Percentiles rank a stretch among this genome's conserved stretches.
These are phyloP conservation scores for Eurotiales sp. DNA, from an alignment of 2,329 filamentous ascomycete species.

Conservation along the genomic window DNA sequence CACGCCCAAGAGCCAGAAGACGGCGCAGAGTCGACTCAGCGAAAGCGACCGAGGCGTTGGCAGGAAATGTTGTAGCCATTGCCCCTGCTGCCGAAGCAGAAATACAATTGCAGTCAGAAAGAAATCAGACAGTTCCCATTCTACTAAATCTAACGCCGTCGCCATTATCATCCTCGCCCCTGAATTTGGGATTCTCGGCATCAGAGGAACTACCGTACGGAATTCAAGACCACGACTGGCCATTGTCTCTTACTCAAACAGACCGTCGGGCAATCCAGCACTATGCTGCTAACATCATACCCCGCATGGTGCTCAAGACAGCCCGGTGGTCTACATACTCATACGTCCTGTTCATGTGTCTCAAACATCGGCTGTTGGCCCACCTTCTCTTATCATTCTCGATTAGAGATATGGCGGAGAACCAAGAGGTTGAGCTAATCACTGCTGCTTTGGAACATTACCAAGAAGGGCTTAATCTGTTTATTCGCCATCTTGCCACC, in stretches of 20 bases:
- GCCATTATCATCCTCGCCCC: background rate
- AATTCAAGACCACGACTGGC: background rate
- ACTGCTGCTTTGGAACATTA: background rate
- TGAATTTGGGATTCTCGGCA: background rate
- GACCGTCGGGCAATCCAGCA: background rate
- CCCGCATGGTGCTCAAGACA: background rate
- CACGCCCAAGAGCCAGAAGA: background rate
- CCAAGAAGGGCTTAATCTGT: background rate
- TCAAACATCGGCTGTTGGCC: background rate
- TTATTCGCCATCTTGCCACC: background rate
- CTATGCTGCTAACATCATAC: background rate
- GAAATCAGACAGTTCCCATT: too few species aligned
- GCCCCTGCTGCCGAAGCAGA: background rate
- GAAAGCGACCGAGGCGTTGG: background rate
- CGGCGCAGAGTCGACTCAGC: background rate
- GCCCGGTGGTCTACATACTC: background rate
- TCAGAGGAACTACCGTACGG: background rate
- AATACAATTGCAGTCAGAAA: background rate
- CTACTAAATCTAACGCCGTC: too few species aligned
- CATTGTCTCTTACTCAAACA: background rate
- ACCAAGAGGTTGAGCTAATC: background rate
- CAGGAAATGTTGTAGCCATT: background rate
- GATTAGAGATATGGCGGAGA: background rate
- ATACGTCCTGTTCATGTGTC: background rate
- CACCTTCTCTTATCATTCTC: background rate